Evolutionary conservation across 306 rosid species (phyloP).

Genomic region (Medicago truncatula): MtrunA17r5.0-ANR NC_053046.1:19012501-19013000

Average conservation of each 20-base stretch:
- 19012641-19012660: no score
- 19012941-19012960: constrained; percentile 38
- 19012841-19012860: constrained; percentile 38
- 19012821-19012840: constrained; percentile 44
- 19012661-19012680: no score
- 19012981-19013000: constrained; percentile 53
- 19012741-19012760: constrained; percentile 47
- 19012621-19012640: no score
- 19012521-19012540: no score
- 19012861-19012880: constrained; percentile 54
- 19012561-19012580: no score
- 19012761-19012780: constrained; percentile 35
- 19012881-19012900: neutral
- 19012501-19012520: no score
- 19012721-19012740: neutral
- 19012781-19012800: constrained; percentile 29
- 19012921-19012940: constrained; percentile 49
- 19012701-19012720: no score
- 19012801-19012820: constrained; percentile 29
- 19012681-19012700: no score
- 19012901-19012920: constrained; percentile 25
- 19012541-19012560: no score
- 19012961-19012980: constrained; percentile 46
- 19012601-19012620: no score
- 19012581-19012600: no score